Conservation (phyloP, 768 basidiomycete species). For the Boletus rubroflammeus region DNA sequence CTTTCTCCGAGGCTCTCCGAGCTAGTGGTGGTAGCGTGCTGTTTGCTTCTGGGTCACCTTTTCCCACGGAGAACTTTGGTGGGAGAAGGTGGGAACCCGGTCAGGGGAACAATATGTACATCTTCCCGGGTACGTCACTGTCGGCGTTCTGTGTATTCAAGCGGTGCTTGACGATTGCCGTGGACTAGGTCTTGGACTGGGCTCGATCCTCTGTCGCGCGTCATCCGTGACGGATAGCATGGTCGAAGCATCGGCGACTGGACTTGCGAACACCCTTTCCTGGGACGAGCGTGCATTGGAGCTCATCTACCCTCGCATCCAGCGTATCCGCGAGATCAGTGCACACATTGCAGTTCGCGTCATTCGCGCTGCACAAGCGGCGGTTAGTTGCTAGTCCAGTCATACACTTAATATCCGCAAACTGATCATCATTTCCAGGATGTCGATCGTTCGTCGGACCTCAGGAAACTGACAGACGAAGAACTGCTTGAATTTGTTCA, state of each 20-base stretch:
- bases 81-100: constrained; percentile 66
- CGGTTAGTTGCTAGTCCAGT: constrained; percentile 41
- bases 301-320: constrained; percentile 80
- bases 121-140: constrained; percentile 54
- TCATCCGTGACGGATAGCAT: constrained; percentile 75
- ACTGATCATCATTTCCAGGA: constrained; percentile 33
- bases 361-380: constrained; percentile 76
- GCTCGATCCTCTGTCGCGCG: constrained; percentile 67
- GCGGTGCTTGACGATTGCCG: not conserved
- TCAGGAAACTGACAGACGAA: constrained; percentile 55
- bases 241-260: constrained; percentile 85
- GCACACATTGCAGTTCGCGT: constrained; percentile 69
- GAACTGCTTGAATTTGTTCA: constrained; percentile 53
- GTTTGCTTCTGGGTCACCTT: constrained; percentile 88
- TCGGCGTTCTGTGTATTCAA: not conserved
- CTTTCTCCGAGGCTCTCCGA: constrained; percentile 69
- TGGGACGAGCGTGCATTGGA: constrained; percentile 60
- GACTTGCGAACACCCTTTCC: constrained; percentile 71
- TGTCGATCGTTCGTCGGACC: constrained; percentile 50
- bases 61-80: constrained; percentile 57
- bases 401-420: constrained; percentile 14
- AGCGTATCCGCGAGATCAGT: constrained; percentile 84
- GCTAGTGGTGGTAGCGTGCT: constrained; percentile 73
- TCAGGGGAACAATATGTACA: constrained; percentile 96
- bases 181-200: constrained; percentile 51